phyloP scores from a whole-genome alignment of 352 stramenopile genomes.

The Pythium rhizo-oryzae region DNA sequence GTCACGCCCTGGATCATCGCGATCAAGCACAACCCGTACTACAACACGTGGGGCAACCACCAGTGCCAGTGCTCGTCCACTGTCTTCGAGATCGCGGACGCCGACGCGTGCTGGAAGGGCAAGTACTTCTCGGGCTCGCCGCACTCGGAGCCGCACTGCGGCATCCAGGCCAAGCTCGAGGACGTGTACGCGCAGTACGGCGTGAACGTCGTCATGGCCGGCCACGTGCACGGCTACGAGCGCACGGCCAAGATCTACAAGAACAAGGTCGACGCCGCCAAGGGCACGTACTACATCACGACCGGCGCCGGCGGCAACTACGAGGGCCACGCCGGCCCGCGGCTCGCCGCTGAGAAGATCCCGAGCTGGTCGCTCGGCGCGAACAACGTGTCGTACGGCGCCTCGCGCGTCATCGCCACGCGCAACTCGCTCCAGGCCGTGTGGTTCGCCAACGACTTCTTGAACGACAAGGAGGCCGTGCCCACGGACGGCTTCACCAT shows the following conservation, averaged over 20 bases:
- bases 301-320: conserved; percentile 55
- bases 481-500: conserved; percentile 57
- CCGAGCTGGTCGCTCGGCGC: conserved; percentile 44
- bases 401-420: conserved; percentile 48
- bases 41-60: conserved; percentile 17
- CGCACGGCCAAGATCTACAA: conserved; percentile 52
- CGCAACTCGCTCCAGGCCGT: conserved; percentile 47
- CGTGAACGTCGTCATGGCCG: conserved; percentile 48
- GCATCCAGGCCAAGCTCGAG: conserved; percentile 47
- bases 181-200: conserved; percentile 44
- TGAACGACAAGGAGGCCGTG: conserved; percentile 33
- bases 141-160: conserved; percentile 47
- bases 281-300: conserved; percentile 52
- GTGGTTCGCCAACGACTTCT: conserved; percentile 52
- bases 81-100: conserved; percentile 12
- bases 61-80: conserved; percentile 13
- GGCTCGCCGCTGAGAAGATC: conserved; percentile 28
- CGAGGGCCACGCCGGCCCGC: conserved; percentile 45
- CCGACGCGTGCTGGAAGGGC: conserved; percentile 44
- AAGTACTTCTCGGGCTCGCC: conserved; percentile 40
- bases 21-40: conserved; percentile 19
- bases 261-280: conserved; percentile 42
- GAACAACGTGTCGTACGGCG: conserved; percentile 51
- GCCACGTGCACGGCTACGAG: conserved; percentile 60
- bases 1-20: conserved; percentile 11